Base-by-base conservation (phyloP, 768 basidiomycete species). In the Coprinopsis strossmayeri region DNA sequence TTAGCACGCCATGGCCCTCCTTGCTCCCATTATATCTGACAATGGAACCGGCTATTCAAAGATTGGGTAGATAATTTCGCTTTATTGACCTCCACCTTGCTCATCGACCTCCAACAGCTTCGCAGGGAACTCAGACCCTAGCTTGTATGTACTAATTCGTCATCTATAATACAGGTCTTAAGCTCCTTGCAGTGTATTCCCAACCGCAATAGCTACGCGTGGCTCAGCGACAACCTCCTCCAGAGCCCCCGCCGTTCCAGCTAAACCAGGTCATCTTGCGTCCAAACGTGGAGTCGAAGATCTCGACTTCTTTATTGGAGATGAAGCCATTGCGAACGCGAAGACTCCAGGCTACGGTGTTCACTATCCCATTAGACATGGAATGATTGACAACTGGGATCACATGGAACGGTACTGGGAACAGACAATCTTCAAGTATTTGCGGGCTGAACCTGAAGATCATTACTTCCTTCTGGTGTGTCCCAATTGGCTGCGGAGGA, bases 351-450 rank as follows among this genome's bases (percentile, higher is more conserved):
- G 87, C 1, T 99, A 98, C 68, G 84, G 87, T 20, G 79, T 99
- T 2, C 87, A 92, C 66, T 98, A 97, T 66, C 96, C 96, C 12
- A 97, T 98, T 61, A 79, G 90, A 47, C 96, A 98, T 61, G 95
- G 95, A 21, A 86, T 90, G 86, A 95, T 96, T 60, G 94, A 96
- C 54, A 96, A 96, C 59, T 94, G 91, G 91, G 91, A 94, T 64
- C 83, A 96, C 57, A 98, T 98, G 94, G 95, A 98, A 65, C 77
- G 94, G 24, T 97, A 93, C 69, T 99, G 96, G 96, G 93, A 96
- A 66, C 95, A 99, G 74, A 91, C 87, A 55, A 98, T 98, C 78
- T 99, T 98, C 83, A 98, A 99, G 69, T 98, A 98, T 71, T 76
- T 99, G 52, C 78, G 95, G 49, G 94, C 94, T 5, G 96, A 99